These are phyloP conservation scores for Zizania palustris DNA, from an alignment of 202 grass and related monocot species.

Conservation along the genomic window DNA sequence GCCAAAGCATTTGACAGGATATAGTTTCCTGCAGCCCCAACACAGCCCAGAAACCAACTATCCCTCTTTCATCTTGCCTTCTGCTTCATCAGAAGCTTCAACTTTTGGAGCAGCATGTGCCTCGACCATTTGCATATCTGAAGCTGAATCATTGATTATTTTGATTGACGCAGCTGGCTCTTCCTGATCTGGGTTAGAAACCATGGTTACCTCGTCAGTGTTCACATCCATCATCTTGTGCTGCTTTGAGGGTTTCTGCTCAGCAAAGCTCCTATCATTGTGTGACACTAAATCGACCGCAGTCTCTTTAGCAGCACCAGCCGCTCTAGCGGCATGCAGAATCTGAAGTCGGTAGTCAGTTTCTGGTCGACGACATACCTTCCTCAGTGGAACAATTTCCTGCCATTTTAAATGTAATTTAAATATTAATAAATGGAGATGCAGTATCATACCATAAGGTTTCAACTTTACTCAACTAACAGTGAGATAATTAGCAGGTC, in stretches of 20 bases:
- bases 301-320: slow-evolving; percentile 43
- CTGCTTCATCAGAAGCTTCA: slow-evolving; percentile 38
- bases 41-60: too few relatives aligned
- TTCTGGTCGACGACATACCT: slow-evolving; percentile 94
- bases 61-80: slow-evolving; percentile 36
- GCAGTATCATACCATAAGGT: not conserved
- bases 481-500: not conserved
- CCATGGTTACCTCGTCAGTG: slow-evolving; percentile 57
- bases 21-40: too few relatives aligned
- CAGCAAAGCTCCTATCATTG: slow-evolving; percentile 36
- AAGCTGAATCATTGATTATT: not conserved
- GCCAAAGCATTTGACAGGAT: too few relatives aligned
- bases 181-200: slow-evolving; percentile 39
- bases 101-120: slow-evolving; percentile 32
- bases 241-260: slow-evolving; percentile 56
- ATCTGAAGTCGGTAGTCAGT: slow-evolving; percentile 88
- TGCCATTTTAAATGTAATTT: slow-evolving; percentile 20
- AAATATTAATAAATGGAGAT: not conserved
- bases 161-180: slow-evolving; percentile 1
- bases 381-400: slow-evolving; percentile 97
- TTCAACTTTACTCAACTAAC: slow-evolving; percentile 16
- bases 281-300: slow-evolving; percentile 33
- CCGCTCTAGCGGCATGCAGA: slow-evolving; percentile 70
- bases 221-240: slow-evolving; percentile 83
- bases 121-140: slow-evolving; percentile 54